Evolutionary conservation across 2,329 filamentous ascomycete genomes (phyloP).

Genomic region (Dactylellina sp.): DNA sequence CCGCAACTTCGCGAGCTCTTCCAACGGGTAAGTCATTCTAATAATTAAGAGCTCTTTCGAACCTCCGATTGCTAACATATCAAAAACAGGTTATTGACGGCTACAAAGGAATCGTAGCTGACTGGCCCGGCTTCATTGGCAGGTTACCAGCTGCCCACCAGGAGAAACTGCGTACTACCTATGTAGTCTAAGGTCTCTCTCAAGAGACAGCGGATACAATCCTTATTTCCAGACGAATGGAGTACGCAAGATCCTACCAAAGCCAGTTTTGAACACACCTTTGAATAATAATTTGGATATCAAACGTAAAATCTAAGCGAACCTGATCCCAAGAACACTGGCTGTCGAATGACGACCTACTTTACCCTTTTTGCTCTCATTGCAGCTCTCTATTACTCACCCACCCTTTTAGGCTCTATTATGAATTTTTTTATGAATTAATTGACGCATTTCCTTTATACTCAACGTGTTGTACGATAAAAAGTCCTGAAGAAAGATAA

Average conservation of each 20-base stretch:
- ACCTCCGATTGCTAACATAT: slow-evolving; percentile 14
- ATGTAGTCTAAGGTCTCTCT: slow-evolving; percentile 23
- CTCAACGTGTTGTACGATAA: slow-evolving; percentile 57
- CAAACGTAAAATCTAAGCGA: not conserved
- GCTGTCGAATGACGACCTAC: not conserved
- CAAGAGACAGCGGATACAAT: not conserved
- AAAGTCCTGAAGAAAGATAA: slow-evolving; percentile 57
- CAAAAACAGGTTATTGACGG: slow-evolving; percentile 43
- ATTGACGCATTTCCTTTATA: slow-evolving; percentile 12
- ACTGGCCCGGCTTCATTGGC: slow-evolving; percentile 19
- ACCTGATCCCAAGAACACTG: no score
- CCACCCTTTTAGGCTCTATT: not conserved
- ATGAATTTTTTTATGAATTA: slow-evolving; percentile 3
- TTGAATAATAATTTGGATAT: not conserved
- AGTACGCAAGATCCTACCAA: not conserved
- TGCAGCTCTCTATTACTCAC: not conserved
- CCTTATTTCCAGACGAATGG: not conserved
- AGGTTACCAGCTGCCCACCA: slow-evolving; percentile 10
- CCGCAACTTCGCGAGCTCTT: slow-evolving; percentile 78
- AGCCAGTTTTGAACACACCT: not conserved
- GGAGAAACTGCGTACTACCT: slow-evolving; percentile 32
- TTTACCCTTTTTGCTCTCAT: not conserved
- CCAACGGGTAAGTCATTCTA: slow-evolving; percentile 73
- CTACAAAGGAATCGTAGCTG: slow-evolving; percentile 17
- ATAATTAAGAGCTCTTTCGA: not conserved